Evolutionary conservation across 1,284 basidiomycete species (phyloP), one percentile per base, ranked within the genome.

Genomic region (Cryptococcus amylolentus): DNA sequence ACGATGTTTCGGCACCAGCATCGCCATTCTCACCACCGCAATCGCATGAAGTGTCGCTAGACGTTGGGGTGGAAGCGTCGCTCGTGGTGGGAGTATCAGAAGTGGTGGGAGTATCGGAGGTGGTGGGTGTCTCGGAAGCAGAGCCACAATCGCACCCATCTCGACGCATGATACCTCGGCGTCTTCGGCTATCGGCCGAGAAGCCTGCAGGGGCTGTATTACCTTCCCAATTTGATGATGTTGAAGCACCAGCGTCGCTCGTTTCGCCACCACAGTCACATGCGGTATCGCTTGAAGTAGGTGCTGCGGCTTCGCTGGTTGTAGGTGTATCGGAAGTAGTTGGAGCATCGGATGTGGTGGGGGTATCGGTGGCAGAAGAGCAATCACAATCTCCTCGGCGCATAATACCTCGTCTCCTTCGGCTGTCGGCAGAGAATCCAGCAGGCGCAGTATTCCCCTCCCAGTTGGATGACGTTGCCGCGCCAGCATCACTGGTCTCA

Each of bases 381-480:
- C 59, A 61, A 35, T 55, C 56, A 26, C 59, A 61, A 2, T 45
- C 45, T 18, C 47, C 53, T 38, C 56, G 38, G 10, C 47, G 26
- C 54, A 56, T 54, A 31, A 60, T 38, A 12, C 54, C 55, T 40
- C 55, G 39, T 39, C 40, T 39, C 27, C 45, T 35, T 35, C 39
- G 14, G 20, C 26, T 50, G 23, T 50, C 41, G 20, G 28, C 38
- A 20, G 44, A 13, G 51, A 38, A 52, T 5, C 39, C 48, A 6
- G 47, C 48, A 4, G 39, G 26, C 8, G 57, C 43, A 20, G 41
- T 39, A 20, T 44, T 49, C 20, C 57, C 57, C 47, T 58, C 57
- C 40, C 47, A 50, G 18, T 10, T 26, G 6, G 28, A 35, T 35
- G 31, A 35, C 28, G 49, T 52, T 23, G 49, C 12, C 7, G 20